These are phyloP conservation scores for Amylocarpus encephaloides DNA, from an alignment of 2,329 filamentous ascomycete genomes.

Conservation along the genomic window DNA sequence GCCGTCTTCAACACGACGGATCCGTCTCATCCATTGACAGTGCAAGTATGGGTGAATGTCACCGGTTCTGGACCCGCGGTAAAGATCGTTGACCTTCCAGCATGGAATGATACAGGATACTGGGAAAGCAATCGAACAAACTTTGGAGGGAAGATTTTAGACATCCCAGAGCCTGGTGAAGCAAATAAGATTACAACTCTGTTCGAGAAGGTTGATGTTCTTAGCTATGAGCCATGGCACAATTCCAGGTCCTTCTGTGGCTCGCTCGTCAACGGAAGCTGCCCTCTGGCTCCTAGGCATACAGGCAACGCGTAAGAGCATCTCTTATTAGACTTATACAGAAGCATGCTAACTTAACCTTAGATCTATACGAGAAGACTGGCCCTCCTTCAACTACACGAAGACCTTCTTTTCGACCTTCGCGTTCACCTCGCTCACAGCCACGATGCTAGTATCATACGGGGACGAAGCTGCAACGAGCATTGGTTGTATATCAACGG, in stretches of 20 bases:
- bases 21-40: conserved; percentile 57
- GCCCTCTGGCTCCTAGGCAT: conserved; percentile 73
- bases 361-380: conserved; percentile 2
- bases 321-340: neutral
- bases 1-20: conserved; percentile 63
- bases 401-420: conserved; percentile 78
- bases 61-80: conserved; percentile 55
- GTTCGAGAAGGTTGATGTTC: conserved; percentile 61
- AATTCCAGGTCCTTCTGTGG: conserved; percentile 59
- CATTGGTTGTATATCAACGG: conserved; percentile 76
- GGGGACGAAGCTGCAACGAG: conserved; percentile 58
- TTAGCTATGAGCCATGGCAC: conserved; percentile 68
- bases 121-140: conserved; percentile 51
- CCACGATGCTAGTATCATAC: conserved; percentile 67
- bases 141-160: conserved; percentile 68
- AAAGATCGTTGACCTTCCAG: conserved; percentile 50
- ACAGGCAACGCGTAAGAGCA: conserved; percentile 42
- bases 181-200: conserved; percentile 62
- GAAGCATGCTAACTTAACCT: conserved; percentile 7
- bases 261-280: conserved; percentile 53
- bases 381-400: conserved; percentile 64
- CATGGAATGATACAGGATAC: conserved; percentile 48
- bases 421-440: conserved; percentile 73
- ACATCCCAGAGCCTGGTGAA: conserved; percentile 35
- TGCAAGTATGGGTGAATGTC: conserved; percentile 89